Evolutionary conservation across 345 rosid species (phyloP).

Genomic region (Eucalyptus fibrosa): DNA sequence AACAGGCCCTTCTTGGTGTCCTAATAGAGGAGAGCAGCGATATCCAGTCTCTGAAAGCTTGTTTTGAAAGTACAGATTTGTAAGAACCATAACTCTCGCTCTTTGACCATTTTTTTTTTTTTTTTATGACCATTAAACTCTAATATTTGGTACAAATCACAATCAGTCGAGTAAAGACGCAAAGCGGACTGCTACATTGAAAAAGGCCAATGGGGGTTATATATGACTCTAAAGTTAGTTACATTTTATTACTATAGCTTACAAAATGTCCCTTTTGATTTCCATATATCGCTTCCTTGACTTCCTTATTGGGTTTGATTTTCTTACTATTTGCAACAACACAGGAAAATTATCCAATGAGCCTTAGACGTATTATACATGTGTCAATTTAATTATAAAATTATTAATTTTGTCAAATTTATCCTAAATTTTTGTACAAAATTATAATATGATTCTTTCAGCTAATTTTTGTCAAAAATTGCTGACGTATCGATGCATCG

Average conservation of each 20-base stretch:
- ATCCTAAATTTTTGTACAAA: no score
- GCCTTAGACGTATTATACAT: accelerated
- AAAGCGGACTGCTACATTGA: not conserved
- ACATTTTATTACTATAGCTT: not conserved
- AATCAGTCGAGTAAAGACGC: not conserved
- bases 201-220: not conserved
- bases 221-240: not conserved
- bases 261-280: not conserved
- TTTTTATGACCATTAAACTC: no score
- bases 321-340: not conserved
- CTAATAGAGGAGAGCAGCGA: not conserved
- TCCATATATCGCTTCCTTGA: not conserved
- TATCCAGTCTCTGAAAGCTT: not conserved
- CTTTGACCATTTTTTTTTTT: not conserved
- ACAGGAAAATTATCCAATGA: not conserved
- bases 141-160: not conserved
- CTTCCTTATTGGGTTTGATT: not conserved
- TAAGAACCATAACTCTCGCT: not conserved
- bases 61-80: not conserved
- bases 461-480: no score
- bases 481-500: accelerated
- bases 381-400: no score
- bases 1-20: not conserved
- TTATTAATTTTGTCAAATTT: accelerated
- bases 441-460: no score